Conservation (phyloP, 257 asterid genomes). For the Rauvolfia tetraphylla region DNA sequence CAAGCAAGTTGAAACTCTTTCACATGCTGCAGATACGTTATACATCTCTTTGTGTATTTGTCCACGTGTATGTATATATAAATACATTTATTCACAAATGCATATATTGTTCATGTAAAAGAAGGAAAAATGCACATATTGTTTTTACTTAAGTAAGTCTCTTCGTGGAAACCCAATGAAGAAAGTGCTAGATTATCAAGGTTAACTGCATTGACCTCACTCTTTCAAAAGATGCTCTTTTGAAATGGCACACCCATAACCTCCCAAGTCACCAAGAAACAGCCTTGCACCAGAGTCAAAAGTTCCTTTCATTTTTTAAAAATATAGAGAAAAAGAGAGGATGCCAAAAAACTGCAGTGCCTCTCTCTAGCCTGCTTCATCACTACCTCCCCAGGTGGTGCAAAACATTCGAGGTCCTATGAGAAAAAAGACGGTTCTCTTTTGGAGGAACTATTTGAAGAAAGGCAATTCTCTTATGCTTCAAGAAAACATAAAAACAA, state of each 20-base stretch:
- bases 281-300: not conserved
- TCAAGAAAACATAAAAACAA: constrained; percentile 9
- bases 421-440: not conserved
- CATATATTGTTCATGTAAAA: too few species aligned
- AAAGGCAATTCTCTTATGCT: not conserved
- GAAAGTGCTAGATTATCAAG: not conserved
- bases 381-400: not conserved
- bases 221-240: not conserved
- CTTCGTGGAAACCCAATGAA: not conserved
- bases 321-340: not conserved
- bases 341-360: not conserved
- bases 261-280: not conserved
- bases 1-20: too few species aligned
- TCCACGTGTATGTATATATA: not conserved
- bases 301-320: not conserved
- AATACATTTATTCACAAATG: not conserved
- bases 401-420: not conserved
- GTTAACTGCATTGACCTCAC: not conserved
- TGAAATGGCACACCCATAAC: not conserved
- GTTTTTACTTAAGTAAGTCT: not conserved
- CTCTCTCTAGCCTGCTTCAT: not conserved
- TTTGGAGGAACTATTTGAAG: not conserved
- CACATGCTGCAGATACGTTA: not conserved
- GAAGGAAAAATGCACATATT: not conserved
- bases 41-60: not conserved